Base-by-base conservation (phyloP, 768 basidiomycete genomes). In the Strobilomyces confusus region DNA sequence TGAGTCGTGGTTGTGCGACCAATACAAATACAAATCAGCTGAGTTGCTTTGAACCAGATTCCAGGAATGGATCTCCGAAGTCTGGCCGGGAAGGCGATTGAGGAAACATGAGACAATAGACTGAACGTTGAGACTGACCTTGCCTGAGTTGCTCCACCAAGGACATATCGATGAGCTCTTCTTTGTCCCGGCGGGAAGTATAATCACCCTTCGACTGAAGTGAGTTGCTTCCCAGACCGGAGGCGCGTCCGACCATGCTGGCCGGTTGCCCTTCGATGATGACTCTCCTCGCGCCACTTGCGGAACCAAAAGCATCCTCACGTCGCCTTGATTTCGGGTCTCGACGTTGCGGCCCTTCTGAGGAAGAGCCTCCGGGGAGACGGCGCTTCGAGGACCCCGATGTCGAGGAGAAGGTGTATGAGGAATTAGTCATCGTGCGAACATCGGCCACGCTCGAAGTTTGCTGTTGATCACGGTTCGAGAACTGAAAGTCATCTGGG, bases 51-150 rank as follows among this genome's bases (percentile, higher is more conserved):
- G 66, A 56, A 25, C 47, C 52, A 50, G 63, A 56, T 20, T 81
- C 78, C 40, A 72, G 64, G 64, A 82, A 81, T 29, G 80, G 80
- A 69, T 82, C 80, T 20, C 80, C 80, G 36, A 81, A 76, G 61
- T 81, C 80, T 81, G 60, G 29, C 41, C 53, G 49, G 29, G 26
- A 26, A 48, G 45, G 20, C 5, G 41, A 40, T 29, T n/a, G 34
- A 43, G 32, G 30, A 51, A 8, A 26, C 25, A 51, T 45, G 43
- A 46, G 34, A 53, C 25, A 45, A 47, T 55, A 48, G 33, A 37
- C 29, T 38, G 15, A 26, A 34, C 7, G 9, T 15, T 36, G 43
- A 3, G 13, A 60, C 70, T 25, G 52, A 80, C 81, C 81, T 74
- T 80, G 81, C 61, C 81, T 76, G 45, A 83, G 65, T 56, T 71